These are phyloP conservation scores for Teratosphaeria pseudoeucalypti DNA, from an alignment of 2,329 filamentous ascomycete species.

Conservation along the genomic window DNA sequence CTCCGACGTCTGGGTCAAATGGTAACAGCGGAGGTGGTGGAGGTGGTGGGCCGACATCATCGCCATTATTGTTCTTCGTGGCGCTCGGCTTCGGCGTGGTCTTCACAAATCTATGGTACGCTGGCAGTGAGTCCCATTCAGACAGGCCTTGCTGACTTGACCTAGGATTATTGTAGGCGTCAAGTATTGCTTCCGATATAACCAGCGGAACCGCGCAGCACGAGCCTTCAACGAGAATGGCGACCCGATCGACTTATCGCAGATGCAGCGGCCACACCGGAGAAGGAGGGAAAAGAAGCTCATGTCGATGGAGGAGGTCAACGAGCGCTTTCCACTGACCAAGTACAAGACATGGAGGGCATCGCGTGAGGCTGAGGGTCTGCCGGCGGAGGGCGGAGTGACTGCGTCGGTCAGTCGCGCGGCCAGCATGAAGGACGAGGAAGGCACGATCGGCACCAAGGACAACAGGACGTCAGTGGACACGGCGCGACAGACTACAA, in stretches of 20 bases:
- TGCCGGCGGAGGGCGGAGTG: conserved; percentile 77
- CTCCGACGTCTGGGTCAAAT: not conserved
- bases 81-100: conserved; percentile 95
- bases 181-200: conserved; percentile 98
- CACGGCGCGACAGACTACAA: conserved; percentile 24
- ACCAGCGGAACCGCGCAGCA: conserved; percentile 77
- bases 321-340: conserved; percentile 86
- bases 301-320: conserved; percentile 98
- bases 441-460: conserved; percentile 30
- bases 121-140: not conserved
- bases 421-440: conserved; percentile 59
- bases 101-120: conserved; percentile 96
- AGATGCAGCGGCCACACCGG: conserved; percentile 75
- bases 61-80: conserved; percentile 81
- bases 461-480: conserved; percentile 23
- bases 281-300: conserved; percentile 85
- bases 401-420: conserved; percentile 62
- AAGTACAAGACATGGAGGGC: conserved; percentile 97
- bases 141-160: not conserved
- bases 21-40: not conserved
- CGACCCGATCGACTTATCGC: conserved; percentile 77
- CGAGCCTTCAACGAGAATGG: conserved; percentile 64
- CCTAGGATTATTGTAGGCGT: conserved; percentile 96
- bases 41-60: conserved; percentile 47
- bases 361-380: conserved; percentile 67